A percentile compares a stretch with the other conserved stretches of the same genome.
These are phyloP conservation scores for Penicillium fimorum DNA, from an alignment of 495 filamentous ascomycete species.

Conservation along the genomic window DNA sequence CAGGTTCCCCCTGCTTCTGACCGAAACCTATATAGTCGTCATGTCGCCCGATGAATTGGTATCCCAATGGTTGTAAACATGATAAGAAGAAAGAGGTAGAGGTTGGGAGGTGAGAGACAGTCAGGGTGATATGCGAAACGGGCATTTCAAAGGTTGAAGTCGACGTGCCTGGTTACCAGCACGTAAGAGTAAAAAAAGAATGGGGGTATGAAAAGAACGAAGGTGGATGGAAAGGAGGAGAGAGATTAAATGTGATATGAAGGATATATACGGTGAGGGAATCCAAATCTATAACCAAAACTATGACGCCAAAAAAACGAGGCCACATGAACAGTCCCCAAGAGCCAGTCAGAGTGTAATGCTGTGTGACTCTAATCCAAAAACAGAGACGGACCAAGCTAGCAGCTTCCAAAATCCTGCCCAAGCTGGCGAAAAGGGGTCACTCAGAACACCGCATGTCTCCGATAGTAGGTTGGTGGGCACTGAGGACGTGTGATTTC, in stretches of 20 bases:
- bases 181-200: slow-evolving; percentile 10
- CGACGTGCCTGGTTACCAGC: slow-evolving; percentile 10
- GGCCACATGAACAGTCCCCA: slow-evolving; percentile 10
- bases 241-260: neutral
- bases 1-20: slow-evolving; percentile 47
- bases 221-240: slow-evolving; percentile 36
- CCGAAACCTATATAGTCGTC: slow-evolving; percentile 58
- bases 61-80: slow-evolving; percentile 70
- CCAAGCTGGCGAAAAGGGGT: slow-evolving; percentile 9
- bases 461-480: slow-evolving; percentile 6
- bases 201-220: slow-evolving; percentile 9
- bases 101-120: slow-evolving; percentile 72
- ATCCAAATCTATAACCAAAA: slow-evolving; percentile 18
- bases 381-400: neutral
- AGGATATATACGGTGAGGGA: slow-evolving; percentile 26
- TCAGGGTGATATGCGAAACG: slow-evolving; percentile 58
- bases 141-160: slow-evolving; percentile 45
- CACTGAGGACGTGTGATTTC: slow-evolving; percentile 2
- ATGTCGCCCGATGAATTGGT: slow-evolving; percentile 62
- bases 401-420: slow-evolving; percentile 17
- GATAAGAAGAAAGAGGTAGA: slow-evolving; percentile 79
- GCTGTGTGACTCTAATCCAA: slow-evolving; percentile 8
- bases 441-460: slow-evolving; percentile 5
- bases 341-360: slow-evolving; percentile 19
- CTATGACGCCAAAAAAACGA: slow-evolving; percentile 20